phyloP scores from a whole-genome alignment of 2,329 filamentous ascomycete species.

The Shiraia sp. region DNA sequence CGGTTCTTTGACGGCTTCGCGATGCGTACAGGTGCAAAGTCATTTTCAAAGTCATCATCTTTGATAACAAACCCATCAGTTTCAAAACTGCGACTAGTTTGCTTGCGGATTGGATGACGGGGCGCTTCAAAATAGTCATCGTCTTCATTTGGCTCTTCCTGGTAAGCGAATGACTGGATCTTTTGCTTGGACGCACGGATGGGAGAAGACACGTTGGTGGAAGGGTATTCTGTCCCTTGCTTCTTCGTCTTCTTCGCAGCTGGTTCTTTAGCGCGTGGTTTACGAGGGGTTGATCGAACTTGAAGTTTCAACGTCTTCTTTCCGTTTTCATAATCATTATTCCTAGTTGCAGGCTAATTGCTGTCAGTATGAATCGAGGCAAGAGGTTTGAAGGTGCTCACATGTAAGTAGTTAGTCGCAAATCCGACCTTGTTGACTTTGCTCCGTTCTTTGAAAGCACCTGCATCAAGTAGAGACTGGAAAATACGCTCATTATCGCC shows the following conservation, averaged over 20 bases:
- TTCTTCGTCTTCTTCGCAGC: conserved; percentile 29
- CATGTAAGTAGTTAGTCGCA: conserved; percentile 72
- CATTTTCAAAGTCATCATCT: conserved; percentile 47
- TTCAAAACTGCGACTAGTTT: conserved; percentile 40
- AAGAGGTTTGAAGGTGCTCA: conserved; percentile 46
- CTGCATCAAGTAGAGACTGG: conserved; percentile 72
- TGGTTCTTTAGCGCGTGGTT: conserved; percentile 36
- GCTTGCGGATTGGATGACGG: conserved; percentile 18
- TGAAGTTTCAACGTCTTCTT: conserved; percentile 54
- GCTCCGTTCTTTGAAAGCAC: conserved; percentile 73
- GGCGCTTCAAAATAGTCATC: conserved; percentile 29
- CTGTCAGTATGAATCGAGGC: conserved; percentile 15
- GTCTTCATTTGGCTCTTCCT: conserved; percentile 31
- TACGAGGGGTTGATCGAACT: conserved; percentile 54
- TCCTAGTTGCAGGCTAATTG: conserved; percentile 49
- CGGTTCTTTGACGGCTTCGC: conserved; percentile 41
- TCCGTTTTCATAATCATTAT: conserved; percentile 48
- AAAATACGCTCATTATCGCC: conserved; percentile 85
- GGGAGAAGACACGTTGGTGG: conserved; percentile 70
- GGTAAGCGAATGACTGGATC: conserved; percentile 32
- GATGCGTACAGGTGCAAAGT: conserved; percentile 50
- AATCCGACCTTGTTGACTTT: conserved; percentile 67
- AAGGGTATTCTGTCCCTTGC: conserved; percentile 56
- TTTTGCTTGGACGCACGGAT: conserved; percentile 51
- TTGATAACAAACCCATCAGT: conserved; percentile 43